Percentiles rank a stretch among this genome's conserved stretches.
Evolutionary conservation across 2,329 filamentous ascomycete species (phyloP).

Genomic region (Clarireedia monteithiana): DNA sequence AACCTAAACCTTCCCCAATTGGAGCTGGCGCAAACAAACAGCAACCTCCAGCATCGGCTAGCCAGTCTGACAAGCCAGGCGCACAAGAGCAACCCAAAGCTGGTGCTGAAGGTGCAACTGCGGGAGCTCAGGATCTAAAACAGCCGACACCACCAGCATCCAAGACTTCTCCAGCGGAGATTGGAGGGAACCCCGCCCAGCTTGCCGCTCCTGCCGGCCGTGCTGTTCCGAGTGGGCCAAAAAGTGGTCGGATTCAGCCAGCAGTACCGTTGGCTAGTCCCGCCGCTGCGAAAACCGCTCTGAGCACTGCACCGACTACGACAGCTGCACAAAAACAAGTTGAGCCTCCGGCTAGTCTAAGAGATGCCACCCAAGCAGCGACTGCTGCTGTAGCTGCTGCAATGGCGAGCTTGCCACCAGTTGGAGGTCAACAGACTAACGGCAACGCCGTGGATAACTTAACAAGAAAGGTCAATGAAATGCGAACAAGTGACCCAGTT

Average conservation of each 20-base stretch:
- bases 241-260: conserved; percentile 49
- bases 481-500: conserved; percentile 56
- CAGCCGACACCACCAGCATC: conserved; percentile 53
- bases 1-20: conserved; percentile 41
- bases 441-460: conserved; percentile 57
- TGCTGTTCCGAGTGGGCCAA: conserved; percentile 33
- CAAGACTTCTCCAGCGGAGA: conserved; percentile 52
- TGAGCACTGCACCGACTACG: conserved; percentile 30
- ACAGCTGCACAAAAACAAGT: conserved; percentile 11
- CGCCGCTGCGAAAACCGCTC: conserved; percentile 30
- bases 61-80: conserved; percentile 27
- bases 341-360: conserved; percentile 37
- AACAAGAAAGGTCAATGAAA: conserved; percentile 67
- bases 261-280: conserved; percentile 52
- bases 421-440: conserved; percentile 23
- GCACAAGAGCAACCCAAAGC: conserved; percentile 48
- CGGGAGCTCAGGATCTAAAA: conserved; percentile 31
- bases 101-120: conserved; percentile 35
- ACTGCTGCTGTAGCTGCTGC: conserved; percentile 72
- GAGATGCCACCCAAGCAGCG: conserved; percentile 66
- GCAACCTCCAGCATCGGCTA: conserved; percentile 36
- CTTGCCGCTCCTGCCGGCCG: conserved; percentile 11
- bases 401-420: conserved; percentile 59
- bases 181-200: conserved; percentile 35
- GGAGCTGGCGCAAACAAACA: conserved; percentile 43